Percentiles rank a stretch among this genome's conserved stretches.
These are phyloP conservation scores for Lasiosphaeris hirsuta DNA, from an alignment of 495 filamentous ascomycete genomes.

Conservation along the genomic window DNA sequence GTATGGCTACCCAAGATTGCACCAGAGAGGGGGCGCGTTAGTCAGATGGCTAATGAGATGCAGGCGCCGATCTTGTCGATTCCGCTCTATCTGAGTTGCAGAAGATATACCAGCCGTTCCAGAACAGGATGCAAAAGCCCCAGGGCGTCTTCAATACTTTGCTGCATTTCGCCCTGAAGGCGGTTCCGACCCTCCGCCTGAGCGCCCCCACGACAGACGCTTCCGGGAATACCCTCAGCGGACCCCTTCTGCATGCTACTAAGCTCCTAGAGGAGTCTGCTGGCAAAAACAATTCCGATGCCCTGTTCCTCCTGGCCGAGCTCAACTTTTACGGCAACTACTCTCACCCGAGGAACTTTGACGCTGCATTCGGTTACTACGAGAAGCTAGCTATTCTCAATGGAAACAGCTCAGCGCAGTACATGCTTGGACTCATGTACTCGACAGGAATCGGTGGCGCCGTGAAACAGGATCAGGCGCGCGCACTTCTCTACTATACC, in stretches of 20 bases:
- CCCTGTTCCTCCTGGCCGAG: constrained; percentile 85
- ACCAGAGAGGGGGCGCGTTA: neutral
- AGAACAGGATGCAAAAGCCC: constrained; percentile 36
- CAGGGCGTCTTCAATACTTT: constrained; percentile 37
- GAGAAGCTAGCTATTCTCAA: constrained; percentile 68
- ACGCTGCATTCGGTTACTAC: constrained; percentile 78
- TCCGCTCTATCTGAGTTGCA: constrained; percentile 41
- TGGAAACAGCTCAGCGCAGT: constrained; percentile 87
- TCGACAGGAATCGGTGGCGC: constrained; percentile 83
- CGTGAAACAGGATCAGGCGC: constrained; percentile 85
- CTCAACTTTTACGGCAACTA: constrained; percentile 98
- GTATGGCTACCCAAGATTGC: constrained; percentile 13
- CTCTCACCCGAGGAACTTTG: constrained; percentile 80
- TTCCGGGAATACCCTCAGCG: constrained; percentile 25
- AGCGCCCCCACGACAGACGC: constrained; percentile 37
- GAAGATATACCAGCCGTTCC: constrained; percentile 37
- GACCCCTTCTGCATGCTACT: constrained; percentile 58
- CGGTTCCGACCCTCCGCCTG: constrained; percentile 41
- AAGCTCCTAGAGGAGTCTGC: constrained; percentile 73
- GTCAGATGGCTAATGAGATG: constrained; percentile 11
- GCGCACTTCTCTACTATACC: constrained; percentile 88
- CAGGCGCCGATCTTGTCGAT: constrained; percentile 45
- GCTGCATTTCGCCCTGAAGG: constrained; percentile 36
- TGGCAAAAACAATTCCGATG: constrained; percentile 73
- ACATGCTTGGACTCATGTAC: constrained; percentile 96